Evolutionary conservation across 352 stramenopile genomes (phyloP), one percentile per base, ranked within the genome.

Genomic region (Phytophthora litchii): DNA sequence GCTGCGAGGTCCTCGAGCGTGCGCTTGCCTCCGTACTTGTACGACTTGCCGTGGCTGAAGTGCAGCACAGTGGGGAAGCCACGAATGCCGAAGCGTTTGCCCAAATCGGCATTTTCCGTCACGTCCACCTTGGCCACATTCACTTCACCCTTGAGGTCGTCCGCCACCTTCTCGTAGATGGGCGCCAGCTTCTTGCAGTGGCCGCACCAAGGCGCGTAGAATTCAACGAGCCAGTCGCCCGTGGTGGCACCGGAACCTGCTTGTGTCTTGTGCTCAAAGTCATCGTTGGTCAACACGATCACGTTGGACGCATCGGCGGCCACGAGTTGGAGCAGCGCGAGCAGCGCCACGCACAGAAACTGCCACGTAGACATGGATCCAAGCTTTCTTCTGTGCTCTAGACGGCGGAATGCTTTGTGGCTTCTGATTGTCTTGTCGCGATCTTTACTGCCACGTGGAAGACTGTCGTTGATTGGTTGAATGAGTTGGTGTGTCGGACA

Each of bases 111-210:
- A 66, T 97, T 88, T 29, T 65, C 79, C 36, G 81, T 94, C 40
- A 87, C 82, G 54, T 97, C 87, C 50, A 98, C 88, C 64, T 97
- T 95, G 34, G 86, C 92, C 17, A 98, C 86, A 60, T 97, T 97
- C 49, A 97, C 76, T 19, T 82, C 52, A 5, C 88, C 89, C 57
- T 93, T 83, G 14, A 98, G 69, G 25, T 94, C 87, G 70, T 64
- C 61, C 12, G 90, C 89, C 20, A 97, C 76, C 59, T 94, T 56
- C 45, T 96, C 86, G 72, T 81, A 97, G 12, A 89, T 65, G 0
- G 81, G 81, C 40, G 74, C 76, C 32, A 94, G 68, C 36, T 88
- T 88, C 73, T 94, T 89, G 68, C 86, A 94, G 60, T 94, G 86
- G 19, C 82, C 80, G 47, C 86, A 94, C 86, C 86, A 94, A 7